Evolutionary conservation across 257 asterid species (phyloP).

Genomic region (Solanum clarkiae): DNA sequence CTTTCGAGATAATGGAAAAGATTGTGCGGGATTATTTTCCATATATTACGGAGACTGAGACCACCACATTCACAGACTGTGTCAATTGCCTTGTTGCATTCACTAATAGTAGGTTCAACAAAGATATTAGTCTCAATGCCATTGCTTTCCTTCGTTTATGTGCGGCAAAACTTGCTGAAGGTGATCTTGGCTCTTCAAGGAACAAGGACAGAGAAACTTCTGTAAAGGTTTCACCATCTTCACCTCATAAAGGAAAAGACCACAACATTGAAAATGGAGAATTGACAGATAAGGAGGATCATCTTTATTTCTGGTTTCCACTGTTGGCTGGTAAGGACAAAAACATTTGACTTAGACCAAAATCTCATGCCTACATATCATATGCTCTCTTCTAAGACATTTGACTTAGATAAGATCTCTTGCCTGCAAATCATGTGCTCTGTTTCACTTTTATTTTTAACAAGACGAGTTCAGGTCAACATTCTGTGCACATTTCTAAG

Average conservation of each 20-base stretch:
- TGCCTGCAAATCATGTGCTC: not conserved
- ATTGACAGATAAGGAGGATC: conserved; percentile 60
- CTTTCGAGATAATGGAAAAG: conserved; percentile 94
- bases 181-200: conserved; percentile 46
- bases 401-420: not conserved
- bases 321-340: conserved; percentile 73
- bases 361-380: not conserved
- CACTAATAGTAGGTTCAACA: conserved; percentile 85
- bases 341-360: not conserved
- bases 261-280: conserved; percentile 52
- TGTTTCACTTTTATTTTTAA: not conserved
- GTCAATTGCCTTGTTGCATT: conserved; percentile 95
- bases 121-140: conserved; percentile 94
- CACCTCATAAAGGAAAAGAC: conserved; percentile 61
- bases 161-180: conserved; percentile 98
- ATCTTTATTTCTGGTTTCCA: conserved; percentile 96
- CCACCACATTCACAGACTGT: conserved; percentile 93
- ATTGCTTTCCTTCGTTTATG: conserved; percentile 90
- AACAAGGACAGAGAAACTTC: conserved; percentile 34
- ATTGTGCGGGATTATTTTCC: conserved; percentile 97
- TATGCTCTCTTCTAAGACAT: not conserved
- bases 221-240: conserved; percentile 43
- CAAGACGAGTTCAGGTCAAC: not conserved
- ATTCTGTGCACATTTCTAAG: not conserved
- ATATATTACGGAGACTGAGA: conserved; percentile 92